Conservation (phyloP, 2,329 filamentous ascomycete species). For the Immersiporthe knoxdaviesiana region DNA sequence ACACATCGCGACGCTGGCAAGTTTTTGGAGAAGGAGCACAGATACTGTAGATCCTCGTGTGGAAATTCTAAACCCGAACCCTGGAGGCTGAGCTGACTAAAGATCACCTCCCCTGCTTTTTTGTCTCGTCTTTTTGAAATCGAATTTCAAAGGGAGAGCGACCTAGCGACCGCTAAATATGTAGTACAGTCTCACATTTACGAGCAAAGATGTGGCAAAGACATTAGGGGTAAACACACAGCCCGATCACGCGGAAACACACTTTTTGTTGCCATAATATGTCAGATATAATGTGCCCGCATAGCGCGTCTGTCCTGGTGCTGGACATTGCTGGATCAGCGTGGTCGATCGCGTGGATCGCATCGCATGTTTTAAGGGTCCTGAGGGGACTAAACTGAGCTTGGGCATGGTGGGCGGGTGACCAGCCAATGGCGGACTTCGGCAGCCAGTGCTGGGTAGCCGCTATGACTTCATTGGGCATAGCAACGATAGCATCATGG, state of each 20-base stretch:
- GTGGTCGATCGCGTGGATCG: background rate
- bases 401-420: background rate
- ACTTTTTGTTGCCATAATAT: background rate
- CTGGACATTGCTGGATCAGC: background rate
- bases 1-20: background rate
- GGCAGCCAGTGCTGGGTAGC: background rate
- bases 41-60: background rate
- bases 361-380: constrained; percentile 6
- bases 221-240: background rate
- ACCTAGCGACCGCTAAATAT: background rate
- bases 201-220: background rate
- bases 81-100: background rate
- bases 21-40: background rate
- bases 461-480: constrained; percentile 8
- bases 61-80: background rate
- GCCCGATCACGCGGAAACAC: background rate
- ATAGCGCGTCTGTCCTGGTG: constrained; percentile 3
- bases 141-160: background rate
- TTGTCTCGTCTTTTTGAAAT: background rate
- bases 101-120: background rate
- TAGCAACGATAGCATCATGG: background rate
- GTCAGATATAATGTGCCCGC: constrained; percentile 4
- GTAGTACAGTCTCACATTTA: background rate
- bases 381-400: background rate
- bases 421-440: background rate